A percentile compares a stretch with the other conserved stretches of the same genome.
Evolutionary conservation across 2,329 filamentous ascomycete genomes (phyloP).

Genomic region (Colletotrichum karsti): DNA sequence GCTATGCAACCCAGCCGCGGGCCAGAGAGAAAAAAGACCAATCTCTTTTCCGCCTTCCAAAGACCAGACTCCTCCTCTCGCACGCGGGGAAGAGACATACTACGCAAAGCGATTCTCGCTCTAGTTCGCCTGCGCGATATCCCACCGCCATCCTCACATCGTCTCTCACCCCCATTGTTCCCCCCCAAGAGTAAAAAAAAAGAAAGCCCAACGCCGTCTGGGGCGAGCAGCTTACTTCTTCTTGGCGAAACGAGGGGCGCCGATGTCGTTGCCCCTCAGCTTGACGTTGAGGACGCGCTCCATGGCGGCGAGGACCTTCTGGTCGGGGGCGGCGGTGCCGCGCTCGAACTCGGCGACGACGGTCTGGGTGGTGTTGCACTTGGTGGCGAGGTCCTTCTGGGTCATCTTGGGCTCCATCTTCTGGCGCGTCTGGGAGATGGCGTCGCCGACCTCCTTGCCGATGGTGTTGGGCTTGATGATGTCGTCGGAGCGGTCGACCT

Average conservation of each 20-base stretch:
- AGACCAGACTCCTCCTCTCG: conserved; percentile 27
- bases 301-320: conserved; percentile 81
- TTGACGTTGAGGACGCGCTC: conserved; percentile 89
- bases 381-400: conserved; percentile 86
- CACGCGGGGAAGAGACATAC: neutral
- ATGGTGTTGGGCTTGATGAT: conserved; percentile 97
- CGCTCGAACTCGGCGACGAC: conserved; percentile 88
- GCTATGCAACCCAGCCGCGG: conserved; percentile 28
- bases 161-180: neutral
- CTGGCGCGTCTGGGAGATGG: conserved; percentile 82
- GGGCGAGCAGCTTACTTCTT: conserved; percentile 55
- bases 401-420: conserved; percentile 94
- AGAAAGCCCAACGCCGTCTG: neutral
- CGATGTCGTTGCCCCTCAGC: conserved; percentile 86
- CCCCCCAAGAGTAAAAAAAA: neutral
- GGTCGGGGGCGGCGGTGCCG: conserved; percentile 80
- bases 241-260: conserved; percentile 83
- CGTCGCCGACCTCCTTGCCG: conserved; percentile 80
- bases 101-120: neutral
- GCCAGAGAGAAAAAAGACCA: conserved; percentile 4
- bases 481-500: conserved; percentile 96
- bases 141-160: neutral
- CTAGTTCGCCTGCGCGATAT: neutral
- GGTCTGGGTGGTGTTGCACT: conserved; percentile 86
- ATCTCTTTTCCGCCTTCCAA: conserved; percentile 5